Conservation (phyloP, 78 protist species). For the Dictyostelium discoideum region DNA sequence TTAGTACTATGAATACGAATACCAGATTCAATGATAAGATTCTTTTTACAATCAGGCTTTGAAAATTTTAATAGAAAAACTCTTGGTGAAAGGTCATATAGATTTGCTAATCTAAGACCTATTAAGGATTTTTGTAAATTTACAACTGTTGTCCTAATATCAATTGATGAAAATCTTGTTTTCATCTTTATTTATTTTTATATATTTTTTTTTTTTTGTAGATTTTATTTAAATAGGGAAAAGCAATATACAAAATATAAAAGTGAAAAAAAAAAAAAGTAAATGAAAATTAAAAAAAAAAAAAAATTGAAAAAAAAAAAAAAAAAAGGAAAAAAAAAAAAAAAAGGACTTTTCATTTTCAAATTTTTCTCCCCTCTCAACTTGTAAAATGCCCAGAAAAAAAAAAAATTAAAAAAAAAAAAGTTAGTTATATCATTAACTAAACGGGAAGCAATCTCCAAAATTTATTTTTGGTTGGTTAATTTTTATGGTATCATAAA, state of each 20-base stretch:
- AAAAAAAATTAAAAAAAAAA: no score
- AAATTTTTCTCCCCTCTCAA: neutral
- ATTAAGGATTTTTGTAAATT: slow-evolving; percentile 61
- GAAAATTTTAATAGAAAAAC: slow-evolving; percentile 89
- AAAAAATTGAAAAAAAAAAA: neutral
- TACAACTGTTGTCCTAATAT: slow-evolving; percentile 66
- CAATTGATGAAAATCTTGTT: slow-evolving; percentile 83
- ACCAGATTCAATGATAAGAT: slow-evolving; percentile 92
- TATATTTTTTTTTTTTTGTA: neutral
- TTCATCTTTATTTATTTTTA: slow-evolving; percentile 14
- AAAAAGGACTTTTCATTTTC: neutral
- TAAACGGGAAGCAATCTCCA: no score
- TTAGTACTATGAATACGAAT: slow-evolving; percentile 92
- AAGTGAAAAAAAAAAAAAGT: neutral
- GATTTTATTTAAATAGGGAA: neutral
- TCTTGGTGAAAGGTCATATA: slow-evolving; percentile 90
- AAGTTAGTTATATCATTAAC: no score
- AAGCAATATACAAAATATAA: neutral
- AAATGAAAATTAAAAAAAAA: neutral
- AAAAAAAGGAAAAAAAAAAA: neutral
- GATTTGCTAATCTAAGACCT: slow-evolving; percentile 86
- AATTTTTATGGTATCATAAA: no score
- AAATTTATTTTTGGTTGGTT: no score
- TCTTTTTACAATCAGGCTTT: slow-evolving; percentile 60
- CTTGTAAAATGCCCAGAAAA: neutral